Evolutionary conservation across 441 rosid species (phyloP).

Genomic region (Croton setiger): DNA sequence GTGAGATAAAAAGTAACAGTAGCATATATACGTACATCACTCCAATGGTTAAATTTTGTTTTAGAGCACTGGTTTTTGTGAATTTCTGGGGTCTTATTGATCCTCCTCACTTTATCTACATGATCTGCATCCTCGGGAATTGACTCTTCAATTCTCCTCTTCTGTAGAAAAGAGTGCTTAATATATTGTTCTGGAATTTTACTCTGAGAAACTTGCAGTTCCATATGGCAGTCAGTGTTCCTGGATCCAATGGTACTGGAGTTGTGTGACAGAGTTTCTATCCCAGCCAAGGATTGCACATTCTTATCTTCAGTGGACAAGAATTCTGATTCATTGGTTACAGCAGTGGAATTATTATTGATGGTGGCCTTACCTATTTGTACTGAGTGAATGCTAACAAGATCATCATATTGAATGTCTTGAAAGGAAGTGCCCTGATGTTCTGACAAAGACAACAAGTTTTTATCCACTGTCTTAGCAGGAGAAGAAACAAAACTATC

Average conservation of each 20-base stretch:
- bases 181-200: conserved; percentile 28
- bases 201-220: conserved; percentile 15
- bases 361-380: conserved; percentile 23
- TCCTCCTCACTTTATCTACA: conserved; percentile 29
- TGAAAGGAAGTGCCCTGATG: conserved; percentile 22
- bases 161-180: conserved; percentile 40
- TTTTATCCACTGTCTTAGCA: conserved; percentile 35
- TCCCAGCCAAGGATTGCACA: conserved; percentile 26
- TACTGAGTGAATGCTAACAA: conserved; percentile 26
- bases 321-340: conserved; percentile 18
- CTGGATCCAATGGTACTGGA: conserved; percentile 23
- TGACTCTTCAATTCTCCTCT: conserved; percentile 54
- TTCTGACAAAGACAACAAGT: conserved; percentile 26
- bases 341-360: conserved; percentile 24
- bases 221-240: conserved; percentile 19
- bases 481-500: conserved; percentile 34
- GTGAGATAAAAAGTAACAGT: conserved; percentile 10
- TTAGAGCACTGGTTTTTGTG: conserved; percentile 27
- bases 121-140: conserved; percentile 32
- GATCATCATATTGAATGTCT: conserved; percentile 27
- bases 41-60: conserved; percentile 40
- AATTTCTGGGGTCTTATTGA: conserved; percentile 35
- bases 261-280: conserved; percentile 25
- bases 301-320: conserved; percentile 18
- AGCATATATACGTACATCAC: conserved; percentile 47